phyloP scores from a whole-genome alignment of 495 filamentous ascomycete genomes.

The Penicillium waksmanii region DNA sequence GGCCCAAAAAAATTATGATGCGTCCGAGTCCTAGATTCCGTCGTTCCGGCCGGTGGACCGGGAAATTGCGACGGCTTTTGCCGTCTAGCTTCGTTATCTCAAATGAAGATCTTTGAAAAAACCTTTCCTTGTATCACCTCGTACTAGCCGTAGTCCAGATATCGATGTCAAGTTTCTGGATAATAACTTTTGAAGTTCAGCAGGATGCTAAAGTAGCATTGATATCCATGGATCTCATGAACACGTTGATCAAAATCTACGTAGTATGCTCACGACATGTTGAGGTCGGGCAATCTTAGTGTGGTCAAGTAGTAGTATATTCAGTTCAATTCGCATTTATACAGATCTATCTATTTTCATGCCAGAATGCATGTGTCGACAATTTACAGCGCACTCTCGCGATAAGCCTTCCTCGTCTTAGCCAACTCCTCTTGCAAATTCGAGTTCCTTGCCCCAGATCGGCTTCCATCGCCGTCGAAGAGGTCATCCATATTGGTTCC shows the following conservation, averaged over 20 bases:
- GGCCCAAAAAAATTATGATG: constrained; percentile 32
- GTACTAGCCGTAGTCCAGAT: not conserved
- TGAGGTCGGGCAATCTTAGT: too few relatives aligned
- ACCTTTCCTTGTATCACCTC: constrained; percentile 19
- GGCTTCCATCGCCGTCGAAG: constrained; percentile 57
- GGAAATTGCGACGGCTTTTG: constrained; percentile 19
- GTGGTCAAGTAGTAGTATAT: too few relatives aligned
- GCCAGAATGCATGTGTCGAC: not conserved
- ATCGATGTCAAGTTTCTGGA: too few relatives aligned
- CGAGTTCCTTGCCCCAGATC: constrained; percentile 33
- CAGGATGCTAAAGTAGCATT: not conserved
- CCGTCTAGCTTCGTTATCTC: constrained; percentile 27
- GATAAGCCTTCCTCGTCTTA: constrained; percentile 34
- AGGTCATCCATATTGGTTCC: constrained; percentile 25
- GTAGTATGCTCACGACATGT: too few relatives aligned
- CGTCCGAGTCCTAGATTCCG: constrained; percentile 20
- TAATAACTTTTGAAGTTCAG: not conserved
- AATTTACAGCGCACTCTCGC: constrained; percentile 31
- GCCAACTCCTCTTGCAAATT: constrained; percentile 46
- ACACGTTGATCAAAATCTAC: too few relatives aligned
- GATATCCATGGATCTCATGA: not conserved
- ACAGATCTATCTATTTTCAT: not conserved
- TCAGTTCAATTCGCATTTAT: not conserved
- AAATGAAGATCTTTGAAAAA: constrained; percentile 19
- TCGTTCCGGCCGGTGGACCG: constrained; percentile 8